Evolutionary conservation across 768 basidiomycete genomes (phyloP), one percentile per base, ranked within the genome.

Genomic region (Suillus cothurnatus): DNA sequence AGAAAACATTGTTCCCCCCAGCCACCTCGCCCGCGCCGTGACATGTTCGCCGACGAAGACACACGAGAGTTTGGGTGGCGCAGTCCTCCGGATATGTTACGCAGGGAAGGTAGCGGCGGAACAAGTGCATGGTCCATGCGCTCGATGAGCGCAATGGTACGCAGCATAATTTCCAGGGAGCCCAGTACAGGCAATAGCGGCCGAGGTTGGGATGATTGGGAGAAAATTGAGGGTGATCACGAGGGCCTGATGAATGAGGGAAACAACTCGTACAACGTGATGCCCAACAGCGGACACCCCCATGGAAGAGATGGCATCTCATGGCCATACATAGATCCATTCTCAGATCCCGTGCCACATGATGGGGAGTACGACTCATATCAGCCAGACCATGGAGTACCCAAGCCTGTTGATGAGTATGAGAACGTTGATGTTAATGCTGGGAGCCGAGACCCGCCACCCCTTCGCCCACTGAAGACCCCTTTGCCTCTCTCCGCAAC

Each of bases 1-100:
- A 62, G 45, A 28, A 73, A 62, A 60, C 50, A 60, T n/a, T 60
- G 56, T 63, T 62, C 59, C 14, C 63, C 61, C 19, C 43, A 7
- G 11, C n/a, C 61, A 21, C 62, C 6, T 34, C 70, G 62, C 11
- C 76, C 74, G 62, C 81, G 91, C 36, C 81, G 84, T 36, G 90
- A 93, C 72, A 92, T 93, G 85, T 83, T 93, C 39, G 90, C 86
- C 4, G 91, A 94, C 62, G 92, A 93, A 74, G 92, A 93, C 69
- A 80, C 82, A 2, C 80, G 81, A 11, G 82, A 86, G 19, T 86
- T 90, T 49, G 70, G 69, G 15, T 55, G 63, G 67, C 62, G 45
- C 39, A 26, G 15, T 38, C 52, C 64, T 47, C 63, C 68, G 75
- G 67, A 23, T 12, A 34, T 55, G n/a, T 21, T 67, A 66, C 63